Evolutionary conservation across 1,284 basidiomycete species (phyloP).

Genomic region (Pseudozyma tsukubaensis): DNA sequence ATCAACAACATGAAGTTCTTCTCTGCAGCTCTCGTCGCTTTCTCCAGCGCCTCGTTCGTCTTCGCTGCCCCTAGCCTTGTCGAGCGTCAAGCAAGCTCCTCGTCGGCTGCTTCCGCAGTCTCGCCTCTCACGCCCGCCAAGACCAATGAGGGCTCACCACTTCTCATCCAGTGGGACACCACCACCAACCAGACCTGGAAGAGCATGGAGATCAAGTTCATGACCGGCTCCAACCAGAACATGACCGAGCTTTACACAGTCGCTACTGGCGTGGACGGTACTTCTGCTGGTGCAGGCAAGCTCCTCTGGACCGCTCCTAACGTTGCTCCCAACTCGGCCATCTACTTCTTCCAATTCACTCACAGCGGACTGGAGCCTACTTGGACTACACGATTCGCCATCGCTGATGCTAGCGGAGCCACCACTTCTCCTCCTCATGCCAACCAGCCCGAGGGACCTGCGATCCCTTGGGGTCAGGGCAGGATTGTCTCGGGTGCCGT

Average conservation of each 20-base stretch:
- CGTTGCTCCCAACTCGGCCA: slow-evolving; percentile 73
- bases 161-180: slow-evolving; percentile 47
- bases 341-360: slow-evolving; percentile 66
- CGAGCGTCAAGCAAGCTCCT: slow-evolving; percentile 27
- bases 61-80: slow-evolving; percentile 17
- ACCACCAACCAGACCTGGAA: slow-evolving; percentile 37
- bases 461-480: slow-evolving; percentile 80
- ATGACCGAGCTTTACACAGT: slow-evolving; percentile 80
- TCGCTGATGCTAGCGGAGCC: slow-evolving; percentile 74
- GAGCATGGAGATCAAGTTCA: slow-evolving; percentile 73
- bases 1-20: slow-evolving; percentile 48
- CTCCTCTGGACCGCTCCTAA: slow-evolving; percentile 79
- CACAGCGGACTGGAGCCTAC: slow-evolving; percentile 69
- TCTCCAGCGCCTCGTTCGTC: slow-evolving; percentile 33
- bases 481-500: slow-evolving; percentile 71
- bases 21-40: slow-evolving; percentile 26
- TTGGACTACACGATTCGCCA: slow-evolving; percentile 86
- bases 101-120: slow-evolving; percentile 8
- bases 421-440: slow-evolving; percentile 72
- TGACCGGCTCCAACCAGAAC: slow-evolving; percentile 79
- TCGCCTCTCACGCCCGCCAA: slow-evolving; percentile 42
- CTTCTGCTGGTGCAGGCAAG: slow-evolving; percentile 69
- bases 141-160: slow-evolving; percentile 31
- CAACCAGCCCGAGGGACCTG: slow-evolving; percentile 73
- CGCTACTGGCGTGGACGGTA: slow-evolving; percentile 75